Evolutionary conservation across 2,329 filamentous ascomycete species (phyloP).

Genomic region (Lecanicillium sp.): DNA sequence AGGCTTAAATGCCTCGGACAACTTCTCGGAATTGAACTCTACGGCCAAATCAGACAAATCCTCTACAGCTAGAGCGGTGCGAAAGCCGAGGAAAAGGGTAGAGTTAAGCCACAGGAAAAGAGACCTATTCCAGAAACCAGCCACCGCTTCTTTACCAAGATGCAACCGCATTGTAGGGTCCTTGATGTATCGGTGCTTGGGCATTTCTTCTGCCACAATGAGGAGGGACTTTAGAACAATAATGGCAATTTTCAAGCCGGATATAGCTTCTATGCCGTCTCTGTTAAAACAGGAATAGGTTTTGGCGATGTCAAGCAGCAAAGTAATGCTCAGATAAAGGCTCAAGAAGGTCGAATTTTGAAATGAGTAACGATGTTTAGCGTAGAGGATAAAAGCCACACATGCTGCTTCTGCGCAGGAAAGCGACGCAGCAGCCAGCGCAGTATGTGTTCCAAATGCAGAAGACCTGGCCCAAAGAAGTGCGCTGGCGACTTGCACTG

Average conservation of each 20-base stretch:
- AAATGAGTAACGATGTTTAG: constrained; percentile 22
- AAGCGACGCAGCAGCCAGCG: constrained; percentile 19
- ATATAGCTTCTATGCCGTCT: constrained; percentile 13
- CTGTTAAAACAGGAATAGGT: constrained; percentile 24
- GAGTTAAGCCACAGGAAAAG: constrained; percentile 4
- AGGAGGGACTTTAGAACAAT: constrained; percentile 19
- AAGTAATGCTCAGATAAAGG: constrained; percentile 20
- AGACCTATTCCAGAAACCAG: constrained; percentile 12
- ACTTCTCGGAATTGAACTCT: background rate
- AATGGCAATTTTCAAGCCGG: constrained; percentile 16
- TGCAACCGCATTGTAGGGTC: constrained; percentile 1
- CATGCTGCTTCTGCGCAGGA: constrained; percentile 17
- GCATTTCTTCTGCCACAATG: constrained; percentile 21
- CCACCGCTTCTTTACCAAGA: constrained; percentile 12
- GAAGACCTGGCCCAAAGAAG: constrained; percentile 16
- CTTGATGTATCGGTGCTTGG: constrained; percentile 14
- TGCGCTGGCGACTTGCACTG: constrained; percentile 15
- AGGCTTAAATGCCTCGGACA: background rate
- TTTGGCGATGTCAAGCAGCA: constrained; percentile 23
- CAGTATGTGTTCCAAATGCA: constrained; percentile 14
- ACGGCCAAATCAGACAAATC: constrained; percentile 1
- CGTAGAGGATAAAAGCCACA: constrained; percentile 20
- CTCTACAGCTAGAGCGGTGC: background rate
- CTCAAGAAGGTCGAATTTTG: constrained; percentile 23
- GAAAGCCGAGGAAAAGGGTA: constrained; percentile 1